Percentiles rank a stretch among this genome's conserved stretches.
Evolutionary conservation across 163 green algal genomes (phyloP).

Genomic region (Scenedesmus sp.): DNA sequence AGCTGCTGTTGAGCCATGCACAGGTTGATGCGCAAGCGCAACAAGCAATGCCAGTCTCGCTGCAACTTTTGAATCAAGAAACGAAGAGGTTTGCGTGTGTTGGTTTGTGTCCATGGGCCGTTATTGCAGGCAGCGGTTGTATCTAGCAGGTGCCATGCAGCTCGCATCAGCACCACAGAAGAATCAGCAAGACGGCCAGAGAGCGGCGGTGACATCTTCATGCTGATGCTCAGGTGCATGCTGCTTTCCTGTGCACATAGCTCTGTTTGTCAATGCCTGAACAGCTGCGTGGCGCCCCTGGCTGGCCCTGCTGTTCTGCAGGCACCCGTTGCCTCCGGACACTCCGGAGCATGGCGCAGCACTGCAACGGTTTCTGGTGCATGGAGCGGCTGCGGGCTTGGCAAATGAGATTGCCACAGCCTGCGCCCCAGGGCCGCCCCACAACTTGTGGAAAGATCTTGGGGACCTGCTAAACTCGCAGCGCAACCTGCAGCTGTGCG

Average conservation of each 20-base stretch:
- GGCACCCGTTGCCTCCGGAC: conserved; percentile 32
- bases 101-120: too few relatives aligned
- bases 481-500: neutral
- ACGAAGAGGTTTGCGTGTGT: too few relatives aligned
- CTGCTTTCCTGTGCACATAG: neutral
- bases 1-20: too few relatives aligned
- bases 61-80: too few relatives aligned
- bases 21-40: too few relatives aligned
- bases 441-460: neutral
- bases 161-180: too few relatives aligned
- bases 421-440: neutral
- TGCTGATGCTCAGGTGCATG: neutral
- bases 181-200: too few relatives aligned
- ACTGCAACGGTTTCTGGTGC: neutral
- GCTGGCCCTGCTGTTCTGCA: neutral
- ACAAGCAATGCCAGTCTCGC: too few relatives aligned
- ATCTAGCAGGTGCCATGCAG: too few relatives aligned
- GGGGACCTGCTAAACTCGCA: neutral
- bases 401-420: neutral
- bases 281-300: neutral
- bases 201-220: too few relatives aligned
- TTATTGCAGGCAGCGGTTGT: too few relatives aligned
- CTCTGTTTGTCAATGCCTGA: neutral
- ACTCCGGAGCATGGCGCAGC: conserved; percentile 37
- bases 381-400: neutral